These are phyloP conservation scores for Tolypocladium capitatum DNA, from an alignment of 2,329 filamentous ascomycete genomes.

Conservation along the genomic window DNA sequence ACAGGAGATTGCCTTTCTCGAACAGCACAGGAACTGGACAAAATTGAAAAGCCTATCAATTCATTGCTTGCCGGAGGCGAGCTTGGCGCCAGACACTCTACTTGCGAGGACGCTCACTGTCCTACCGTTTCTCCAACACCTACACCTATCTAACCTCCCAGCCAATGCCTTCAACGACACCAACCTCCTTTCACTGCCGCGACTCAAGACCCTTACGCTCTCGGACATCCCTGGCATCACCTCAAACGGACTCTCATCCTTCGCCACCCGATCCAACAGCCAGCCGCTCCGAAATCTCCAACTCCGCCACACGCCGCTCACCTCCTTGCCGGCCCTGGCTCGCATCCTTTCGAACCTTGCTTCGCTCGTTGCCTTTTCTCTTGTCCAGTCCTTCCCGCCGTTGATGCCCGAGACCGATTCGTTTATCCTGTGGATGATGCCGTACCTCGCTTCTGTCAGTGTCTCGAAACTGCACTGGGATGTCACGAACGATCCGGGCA, in stretches of 20 bases:
- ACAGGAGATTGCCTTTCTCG: slow-evolving; percentile 31
- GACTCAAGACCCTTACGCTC: slow-evolving; percentile 40
- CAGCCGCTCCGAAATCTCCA: slow-evolving; percentile 34
- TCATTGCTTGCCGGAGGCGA: slow-evolving; percentile 43
- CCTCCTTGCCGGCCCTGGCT: slow-evolving; percentile 41
- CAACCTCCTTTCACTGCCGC: slow-evolving; percentile 40
- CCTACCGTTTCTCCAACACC: slow-evolving; percentile 40
- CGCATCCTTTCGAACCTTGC: slow-evolving; percentile 45
- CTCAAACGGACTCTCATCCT: slow-evolving; percentile 40
- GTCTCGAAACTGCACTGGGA: slow-evolving; percentile 50
- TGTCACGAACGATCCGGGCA: slow-evolving; percentile 36
- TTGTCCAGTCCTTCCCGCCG: slow-evolving; percentile 42
- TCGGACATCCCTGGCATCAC: slow-evolving; percentile 43
- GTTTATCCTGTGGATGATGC: slow-evolving; percentile 46
- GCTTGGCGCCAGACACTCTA: slow-evolving; percentile 37
- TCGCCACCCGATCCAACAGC: slow-evolving; percentile 36
- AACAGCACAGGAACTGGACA: slow-evolving; percentile 40
- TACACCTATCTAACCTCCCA: slow-evolving; percentile 47
- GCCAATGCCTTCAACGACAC: slow-evolving; percentile 42
- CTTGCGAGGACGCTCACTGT: slow-evolving; percentile 35
- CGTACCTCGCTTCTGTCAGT: slow-evolving; percentile 44
- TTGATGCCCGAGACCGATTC: slow-evolving; percentile 40
- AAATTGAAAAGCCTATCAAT: slow-evolving; percentile 43
- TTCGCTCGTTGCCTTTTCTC: slow-evolving; percentile 33
- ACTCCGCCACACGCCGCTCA: slow-evolving; percentile 42